Percentiles rank a stretch among this genome's conserved stretches.
phyloP scores from a whole-genome alignment of 768 basidiomycete genomes.

The Austroboletus eburneus region DNA sequence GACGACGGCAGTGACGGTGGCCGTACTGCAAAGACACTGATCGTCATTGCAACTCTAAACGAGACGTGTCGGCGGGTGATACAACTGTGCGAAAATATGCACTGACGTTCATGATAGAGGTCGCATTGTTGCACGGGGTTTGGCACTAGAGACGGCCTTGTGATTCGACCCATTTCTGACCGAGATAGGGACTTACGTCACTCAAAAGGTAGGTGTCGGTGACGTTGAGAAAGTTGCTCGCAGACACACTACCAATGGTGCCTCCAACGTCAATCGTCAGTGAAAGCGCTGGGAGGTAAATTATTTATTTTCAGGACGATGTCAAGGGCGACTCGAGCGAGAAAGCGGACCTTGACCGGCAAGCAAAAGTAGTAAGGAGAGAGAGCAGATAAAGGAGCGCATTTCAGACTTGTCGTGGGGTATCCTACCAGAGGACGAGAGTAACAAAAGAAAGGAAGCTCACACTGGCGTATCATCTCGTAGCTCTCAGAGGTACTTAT shows the following conservation, averaged over 20 bases:
- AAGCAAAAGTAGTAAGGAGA: constrained; percentile 39
- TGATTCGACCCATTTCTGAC: too few species aligned
- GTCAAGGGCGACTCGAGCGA: not conserved
- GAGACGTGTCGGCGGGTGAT: not conserved
- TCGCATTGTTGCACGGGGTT: constrained; percentile 25
- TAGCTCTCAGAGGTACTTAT: too few species aligned
- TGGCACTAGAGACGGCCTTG: constrained; percentile 20
- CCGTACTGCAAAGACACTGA: constrained; percentile 50
- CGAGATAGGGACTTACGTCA: constrained; percentile 24
- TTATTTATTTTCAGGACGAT: not conserved
- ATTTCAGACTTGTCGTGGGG: too few species aligned
- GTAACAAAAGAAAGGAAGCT: constrained; percentile 10
- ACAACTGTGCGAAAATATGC: not conserved
- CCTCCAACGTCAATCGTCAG: constrained; percentile 48
- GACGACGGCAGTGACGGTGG: constrained; percentile 40
- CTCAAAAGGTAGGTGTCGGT: constrained; percentile 26
- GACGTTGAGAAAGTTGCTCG: constrained; percentile 44
- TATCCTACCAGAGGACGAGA: constrained; percentile 32
- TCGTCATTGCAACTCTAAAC: constrained; percentile 44
- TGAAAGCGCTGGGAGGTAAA: constrained; percentile 33
- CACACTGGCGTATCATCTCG: not conserved
- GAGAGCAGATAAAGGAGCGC: constrained; percentile 24
- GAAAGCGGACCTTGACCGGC: constrained; percentile 56
- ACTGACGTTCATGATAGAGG: constrained; percentile 23
- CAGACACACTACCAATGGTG: constrained; percentile 33